Evolutionary conservation across 2,329 filamentous ascomycete species (phyloP), one percentile per base, ranked within the genome.

Genomic region (Penicillium thymicola): DNA sequence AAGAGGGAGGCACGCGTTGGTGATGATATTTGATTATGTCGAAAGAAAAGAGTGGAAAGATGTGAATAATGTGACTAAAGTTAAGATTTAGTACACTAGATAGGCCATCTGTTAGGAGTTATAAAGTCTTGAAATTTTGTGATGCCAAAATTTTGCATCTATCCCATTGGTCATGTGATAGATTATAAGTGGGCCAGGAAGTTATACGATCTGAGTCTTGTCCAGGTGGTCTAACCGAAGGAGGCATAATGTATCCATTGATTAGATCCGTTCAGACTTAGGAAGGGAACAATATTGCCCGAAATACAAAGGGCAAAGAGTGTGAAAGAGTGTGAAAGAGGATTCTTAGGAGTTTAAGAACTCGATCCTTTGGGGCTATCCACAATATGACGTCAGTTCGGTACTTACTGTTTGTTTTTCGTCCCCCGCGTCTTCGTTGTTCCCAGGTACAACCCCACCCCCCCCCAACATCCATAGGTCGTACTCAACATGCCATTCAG

Each of bases 401-500:
- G 21, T 59, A 40, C 52, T 58, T 52, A 55, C 40, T 54, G 50
- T 57, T 46, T 52, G 42, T 38, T 51, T 27, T 32, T 13, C 30
- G 11, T 13, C 13, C 30, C 11, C 34, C 55, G 41, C 50, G n/a
- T 53, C 43, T 40, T 53, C 36, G 27, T 36, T 57, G 48, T 32
- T 11, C 5, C 11, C 47, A 53, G 43, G 38, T 27, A 25, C 55
- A 56, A 55, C 48, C 47, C n/a, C n/a, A n/a, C n/a, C n/a, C n/a
- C n/a, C n/a, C n/a, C 25, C 25, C 52, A 51, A 42, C 59, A 60
- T 50, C 59, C 28, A 60, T 52, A 56, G 52, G 42, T 53, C 51
- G 30, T 55, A 48, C 47, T 58, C 62, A 63, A 59, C n/a, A 65
- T 65, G 63, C 59, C 63, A 45, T 62, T 65, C 63, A 60, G 62